A percentile compares a stretch with the other conserved stretches of the same genome.
phyloP scores from a whole-genome alignment of 768 basidiomycete genomes.

The Mycena haematopus region DNA sequence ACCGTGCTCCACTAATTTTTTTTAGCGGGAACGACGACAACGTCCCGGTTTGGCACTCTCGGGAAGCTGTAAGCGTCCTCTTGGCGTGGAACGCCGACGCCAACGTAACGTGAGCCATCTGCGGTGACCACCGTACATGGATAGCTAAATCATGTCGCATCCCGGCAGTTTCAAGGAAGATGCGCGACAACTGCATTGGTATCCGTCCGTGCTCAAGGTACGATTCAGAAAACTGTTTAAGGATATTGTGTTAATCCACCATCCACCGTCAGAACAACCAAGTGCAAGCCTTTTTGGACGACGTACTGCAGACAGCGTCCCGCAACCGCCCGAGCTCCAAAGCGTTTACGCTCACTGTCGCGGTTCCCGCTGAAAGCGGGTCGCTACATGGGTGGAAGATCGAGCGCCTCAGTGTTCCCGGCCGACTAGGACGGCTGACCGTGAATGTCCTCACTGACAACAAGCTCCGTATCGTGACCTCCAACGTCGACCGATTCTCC shows the following conservation, averaged over 20 bases:
- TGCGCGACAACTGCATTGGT: slow-evolving; percentile 72
- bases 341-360: slow-evolving; percentile 76
- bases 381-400: slow-evolving; percentile 76
- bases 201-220: slow-evolving; percentile 56
- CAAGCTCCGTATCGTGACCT: slow-evolving; percentile 33
- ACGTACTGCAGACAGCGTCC: slow-evolving; percentile 30
- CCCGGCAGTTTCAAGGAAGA: slow-evolving; percentile 65
- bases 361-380: slow-evolving; percentile 71
- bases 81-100: slow-evolving; percentile 60
- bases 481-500: slow-evolving; percentile 42
- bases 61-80: slow-evolving; percentile 66
- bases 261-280: slow-evolving; percentile 42
- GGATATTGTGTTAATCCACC: background rate
- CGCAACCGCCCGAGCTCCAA: slow-evolving; percentile 21
- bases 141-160: slow-evolving; percentile 1
- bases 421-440: slow-evolving; percentile 58
- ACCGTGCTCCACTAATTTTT: too few relatives aligned
- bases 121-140: background rate
- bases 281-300: slow-evolving; percentile 64
- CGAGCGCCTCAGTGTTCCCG: slow-evolving; percentile 62
- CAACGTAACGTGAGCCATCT: slow-evolving; percentile 55
- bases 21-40: slow-evolving; percentile 80
- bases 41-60: slow-evolving; percentile 86
- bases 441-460: slow-evolving; percentile 32
- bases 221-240: background rate